These are phyloP conservation scores for Penicillium sclerotiorum DNA, from an alignment of 2,329 filamentous ascomycete species.

Conservation along the genomic window DNA sequence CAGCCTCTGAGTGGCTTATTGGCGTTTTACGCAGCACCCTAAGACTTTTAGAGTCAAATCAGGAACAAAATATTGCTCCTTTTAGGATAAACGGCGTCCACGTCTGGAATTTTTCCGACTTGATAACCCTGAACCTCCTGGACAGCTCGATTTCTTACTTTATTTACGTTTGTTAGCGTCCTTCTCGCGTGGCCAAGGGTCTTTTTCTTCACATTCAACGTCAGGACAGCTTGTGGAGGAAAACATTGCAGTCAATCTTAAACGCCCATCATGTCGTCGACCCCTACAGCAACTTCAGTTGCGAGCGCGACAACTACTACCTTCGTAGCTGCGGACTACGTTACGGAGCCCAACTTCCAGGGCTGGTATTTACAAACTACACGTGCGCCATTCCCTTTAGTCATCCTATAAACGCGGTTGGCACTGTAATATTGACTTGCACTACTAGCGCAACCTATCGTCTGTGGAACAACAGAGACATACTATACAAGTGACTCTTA, in stretches of 20 bases:
- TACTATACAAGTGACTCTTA: constrained; percentile 10
- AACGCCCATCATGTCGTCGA: constrained; percentile 1
- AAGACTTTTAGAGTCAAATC: too few species aligned
- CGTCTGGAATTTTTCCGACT: too few species aligned
- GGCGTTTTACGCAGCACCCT: too few species aligned
- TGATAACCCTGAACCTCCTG: too few species aligned
- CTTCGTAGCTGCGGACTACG: constrained; percentile 10
- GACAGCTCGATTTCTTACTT: too few species aligned
- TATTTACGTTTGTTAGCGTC: too few species aligned
- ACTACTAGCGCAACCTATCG: constrained; percentile 6
- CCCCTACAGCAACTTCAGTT: too few species aligned
- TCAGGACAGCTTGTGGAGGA: background rate
- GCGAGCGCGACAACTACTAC: background rate
- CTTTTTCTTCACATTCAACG: background rate
- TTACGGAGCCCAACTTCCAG: constrained; percentile 6
- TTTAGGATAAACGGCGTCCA: too few species aligned
- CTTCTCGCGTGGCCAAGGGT: background rate
- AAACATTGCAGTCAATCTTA: background rate
- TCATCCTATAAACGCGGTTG: background rate
- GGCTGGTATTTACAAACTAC: constrained; percentile 14
- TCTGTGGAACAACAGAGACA: constrained; percentile 2
- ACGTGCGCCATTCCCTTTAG: constrained; percentile 1
- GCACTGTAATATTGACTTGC: background rate
- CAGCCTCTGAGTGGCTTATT: too few species aligned
- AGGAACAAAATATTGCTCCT: too few species aligned